Conservation (phyloP, 2,329 filamentous ascomycete genomes). For the Hysterium pulicare region DNA sequence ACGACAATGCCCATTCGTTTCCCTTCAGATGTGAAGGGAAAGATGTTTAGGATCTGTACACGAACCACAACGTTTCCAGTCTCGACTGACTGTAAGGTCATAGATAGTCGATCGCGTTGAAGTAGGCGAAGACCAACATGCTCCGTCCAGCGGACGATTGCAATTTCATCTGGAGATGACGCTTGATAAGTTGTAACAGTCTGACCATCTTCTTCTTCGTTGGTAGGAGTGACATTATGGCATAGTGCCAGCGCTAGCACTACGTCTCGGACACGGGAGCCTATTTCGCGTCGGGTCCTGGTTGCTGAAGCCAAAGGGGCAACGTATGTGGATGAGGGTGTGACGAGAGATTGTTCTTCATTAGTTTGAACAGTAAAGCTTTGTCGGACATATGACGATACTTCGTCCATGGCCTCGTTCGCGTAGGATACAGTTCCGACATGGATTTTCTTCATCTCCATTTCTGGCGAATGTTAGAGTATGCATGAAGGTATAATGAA, state of each 20-base stretch:
- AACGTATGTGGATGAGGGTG: slow-evolving; percentile 69
- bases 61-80: slow-evolving; percentile 73
- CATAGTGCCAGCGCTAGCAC: slow-evolving; percentile 89
- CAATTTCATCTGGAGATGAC: slow-evolving; percentile 95
- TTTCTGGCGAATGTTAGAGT: slow-evolving; percentile 55
- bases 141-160: slow-evolving; percentile 94
- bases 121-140: slow-evolving; percentile 81
- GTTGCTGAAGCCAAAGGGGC: slow-evolving; percentile 64
- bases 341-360: slow-evolving; percentile 54
- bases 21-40: slow-evolving; percentile 95
- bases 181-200: slow-evolving; percentile 86
- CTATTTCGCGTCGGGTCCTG: slow-evolving; percentile 87
- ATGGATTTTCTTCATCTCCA: slow-evolving; percentile 99
- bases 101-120: slow-evolving; percentile 81
- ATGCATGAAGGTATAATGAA: slow-evolving; percentile 5
- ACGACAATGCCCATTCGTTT: slow-evolving; percentile 98
- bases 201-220: slow-evolving; percentile 76
- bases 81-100: slow-evolving; percentile 74
- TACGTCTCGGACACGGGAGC: slow-evolving; percentile 86
- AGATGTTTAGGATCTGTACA: slow-evolving; percentile 87
- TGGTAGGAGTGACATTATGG: slow-evolving; percentile 93
- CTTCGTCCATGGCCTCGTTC: slow-evolving; percentile 98
- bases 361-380: slow-evolving; percentile 59
- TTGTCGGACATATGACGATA: slow-evolving; percentile 78
- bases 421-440: slow-evolving; percentile 97